phyloP scores from a whole-genome alignment of 805 yeast species.

The Starmera quercuum region DNA sequence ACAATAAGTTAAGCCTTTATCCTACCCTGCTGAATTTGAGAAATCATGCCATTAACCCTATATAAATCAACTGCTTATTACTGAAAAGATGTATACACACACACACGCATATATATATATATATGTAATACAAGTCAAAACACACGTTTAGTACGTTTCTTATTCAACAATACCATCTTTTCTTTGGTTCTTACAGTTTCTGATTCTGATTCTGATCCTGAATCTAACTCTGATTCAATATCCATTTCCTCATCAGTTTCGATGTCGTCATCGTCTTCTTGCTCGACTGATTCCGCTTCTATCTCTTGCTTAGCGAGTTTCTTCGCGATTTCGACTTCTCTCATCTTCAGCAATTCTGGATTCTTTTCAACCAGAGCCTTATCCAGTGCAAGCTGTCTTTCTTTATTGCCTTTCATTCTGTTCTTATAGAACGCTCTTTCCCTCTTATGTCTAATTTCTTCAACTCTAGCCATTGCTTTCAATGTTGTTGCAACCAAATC shows the following conservation, averaged over 20 bases:
- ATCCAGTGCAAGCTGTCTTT: conserved; percentile 75
- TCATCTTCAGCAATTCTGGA: conserved; percentile 84
- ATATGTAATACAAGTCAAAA: conserved; percentile 2
- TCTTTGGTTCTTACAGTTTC: conserved; percentile 40
- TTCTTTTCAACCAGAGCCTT: conserved; percentile 80
- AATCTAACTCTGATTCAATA: conserved; percentile 48
- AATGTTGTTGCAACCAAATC: conserved; percentile 91
- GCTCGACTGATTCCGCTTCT: conserved; percentile 39
- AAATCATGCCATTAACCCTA: too few relatives aligned
- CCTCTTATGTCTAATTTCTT: conserved; percentile 91
- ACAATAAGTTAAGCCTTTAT: too few relatives aligned
- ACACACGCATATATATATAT: not conserved
- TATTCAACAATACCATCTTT: conserved; percentile 16
- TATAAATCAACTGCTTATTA: too few relatives aligned
- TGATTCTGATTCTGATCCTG: conserved; percentile 52
- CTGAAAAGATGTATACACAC: too few relatives aligned
- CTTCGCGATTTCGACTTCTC: conserved; percentile 86
- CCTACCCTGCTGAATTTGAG: too few relatives aligned
- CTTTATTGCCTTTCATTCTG: conserved; percentile 97
- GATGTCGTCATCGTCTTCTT: conserved; percentile 36
- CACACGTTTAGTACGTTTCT: conserved; percentile 19
- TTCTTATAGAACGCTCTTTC: conserved; percentile 98
- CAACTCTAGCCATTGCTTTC: conserved; percentile 92
- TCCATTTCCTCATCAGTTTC: conserved; percentile 39
- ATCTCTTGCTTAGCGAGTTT: conserved; percentile 65